phyloP scores from a whole-genome alignment of 495 filamentous ascomycete genomes.

The Lichenothelia convexa region DNA sequence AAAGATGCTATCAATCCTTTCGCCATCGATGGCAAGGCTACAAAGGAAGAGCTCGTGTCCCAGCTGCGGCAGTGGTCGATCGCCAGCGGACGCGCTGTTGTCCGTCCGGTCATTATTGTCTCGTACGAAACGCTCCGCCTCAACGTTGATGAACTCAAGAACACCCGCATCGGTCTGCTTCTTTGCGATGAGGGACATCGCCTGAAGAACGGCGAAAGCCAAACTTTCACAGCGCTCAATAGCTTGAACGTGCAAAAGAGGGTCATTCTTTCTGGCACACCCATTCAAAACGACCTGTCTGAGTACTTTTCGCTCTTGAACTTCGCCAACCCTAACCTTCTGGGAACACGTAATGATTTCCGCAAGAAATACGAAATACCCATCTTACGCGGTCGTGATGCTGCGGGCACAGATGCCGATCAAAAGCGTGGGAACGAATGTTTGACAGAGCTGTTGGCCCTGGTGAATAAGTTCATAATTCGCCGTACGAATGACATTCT shows the following conservation, averaged over 20 bases:
- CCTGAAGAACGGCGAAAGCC: conserved; percentile 93
- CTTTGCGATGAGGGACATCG: conserved; percentile 98
- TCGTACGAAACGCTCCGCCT: conserved; percentile 93
- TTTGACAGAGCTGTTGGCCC: conserved; percentile 54
- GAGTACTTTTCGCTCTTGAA: conserved; percentile 95
- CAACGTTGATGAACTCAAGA: conserved; percentile 72
- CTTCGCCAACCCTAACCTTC: conserved; percentile 86
- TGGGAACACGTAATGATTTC: conserved; percentile 81
- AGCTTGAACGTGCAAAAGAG: conserved; percentile 74
- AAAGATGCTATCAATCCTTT: conserved; percentile 83
- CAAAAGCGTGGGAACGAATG: conserved; percentile 72
- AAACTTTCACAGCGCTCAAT: conserved; percentile 82
- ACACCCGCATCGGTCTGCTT: conserved; percentile 76
- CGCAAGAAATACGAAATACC: conserved; percentile 88
- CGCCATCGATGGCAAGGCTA: conserved; percentile 89
- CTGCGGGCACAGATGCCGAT: conserved; percentile 69
- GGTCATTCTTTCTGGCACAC: conserved; percentile 92
- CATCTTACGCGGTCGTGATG: conserved; percentile 83
- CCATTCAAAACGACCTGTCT: conserved; percentile 93
- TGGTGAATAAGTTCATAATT: conserved; percentile 99
- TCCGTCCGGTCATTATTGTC: conserved; percentile 94
- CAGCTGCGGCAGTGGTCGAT: conserved; percentile 94
- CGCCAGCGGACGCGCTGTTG: conserved; percentile 71
- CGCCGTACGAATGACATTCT: conserved; percentile 94
- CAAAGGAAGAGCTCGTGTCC: conserved; percentile 75